phyloP scores from a whole-genome alignment of 805 yeast genomes.

The Metschnikowia cubensis region DNA sequence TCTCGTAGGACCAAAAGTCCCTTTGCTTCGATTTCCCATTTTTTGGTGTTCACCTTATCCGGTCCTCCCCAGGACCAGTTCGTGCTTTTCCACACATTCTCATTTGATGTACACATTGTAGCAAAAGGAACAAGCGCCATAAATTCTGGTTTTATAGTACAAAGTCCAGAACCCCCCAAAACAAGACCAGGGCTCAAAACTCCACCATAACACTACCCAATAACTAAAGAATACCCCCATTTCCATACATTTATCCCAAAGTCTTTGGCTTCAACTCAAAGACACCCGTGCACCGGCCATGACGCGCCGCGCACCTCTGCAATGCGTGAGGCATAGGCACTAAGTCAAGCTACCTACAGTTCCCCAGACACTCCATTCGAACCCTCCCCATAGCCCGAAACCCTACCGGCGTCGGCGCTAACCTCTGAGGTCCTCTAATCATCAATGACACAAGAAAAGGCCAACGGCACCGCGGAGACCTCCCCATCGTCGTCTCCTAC shows the following conservation, averaged over 20 bases:
- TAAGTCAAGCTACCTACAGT: background rate
- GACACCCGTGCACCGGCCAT: background rate
- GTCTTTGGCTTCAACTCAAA: too few species aligned
- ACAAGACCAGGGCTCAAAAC: too few species aligned
- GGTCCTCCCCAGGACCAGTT: too few species aligned
- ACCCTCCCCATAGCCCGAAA: background rate
- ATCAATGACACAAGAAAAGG: background rate
- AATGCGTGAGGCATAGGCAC: conserved; percentile 2
- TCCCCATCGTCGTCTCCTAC: background rate
- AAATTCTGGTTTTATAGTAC: background rate
- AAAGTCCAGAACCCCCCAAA: background rate
- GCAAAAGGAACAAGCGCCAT: background rate
- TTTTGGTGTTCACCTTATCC: too few species aligned
- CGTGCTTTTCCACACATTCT: background rate
- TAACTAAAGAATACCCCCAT: too few species aligned
- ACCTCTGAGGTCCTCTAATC: background rate
- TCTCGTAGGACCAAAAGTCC: too few species aligned
- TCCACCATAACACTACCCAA: too few species aligned
- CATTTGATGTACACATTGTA: background rate
- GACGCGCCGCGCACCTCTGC: conserved; percentile 5
- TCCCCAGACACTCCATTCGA: background rate
- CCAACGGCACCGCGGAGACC: background rate
- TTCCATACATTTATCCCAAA: background rate
- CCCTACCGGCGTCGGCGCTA: background rate
- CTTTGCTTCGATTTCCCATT: too few species aligned